phyloP scores from a whole-genome alignment of 768 basidiomycete genomes.

The Mrakia gelida region DNA sequence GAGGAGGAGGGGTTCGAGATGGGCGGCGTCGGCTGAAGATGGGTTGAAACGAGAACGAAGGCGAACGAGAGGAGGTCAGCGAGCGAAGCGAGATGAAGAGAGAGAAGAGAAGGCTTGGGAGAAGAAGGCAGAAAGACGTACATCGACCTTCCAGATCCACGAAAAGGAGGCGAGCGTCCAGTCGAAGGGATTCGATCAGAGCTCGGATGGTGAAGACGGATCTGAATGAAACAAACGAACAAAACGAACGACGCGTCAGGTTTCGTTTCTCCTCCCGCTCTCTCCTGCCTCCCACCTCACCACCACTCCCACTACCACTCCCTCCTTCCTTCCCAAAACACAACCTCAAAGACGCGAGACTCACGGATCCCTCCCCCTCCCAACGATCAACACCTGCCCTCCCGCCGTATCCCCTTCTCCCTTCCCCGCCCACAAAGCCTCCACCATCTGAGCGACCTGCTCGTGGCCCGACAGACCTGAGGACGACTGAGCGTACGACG shows the following conservation, averaged over 20 bases:
- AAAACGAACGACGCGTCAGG: neutral
- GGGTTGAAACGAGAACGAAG: too few relatives aligned
- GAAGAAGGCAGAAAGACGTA: neutral
- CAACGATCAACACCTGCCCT: slow-evolving; percentile 7
- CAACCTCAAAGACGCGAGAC: neutral
- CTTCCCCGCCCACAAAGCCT: slow-evolving; percentile 4
- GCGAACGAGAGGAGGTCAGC: neutral
- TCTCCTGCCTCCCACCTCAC: too few relatives aligned
- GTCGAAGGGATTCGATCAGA: neutral
- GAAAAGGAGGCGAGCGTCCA: neutral
- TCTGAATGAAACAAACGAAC: neutral
- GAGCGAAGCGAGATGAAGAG: neutral
- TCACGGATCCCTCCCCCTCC: slow-evolving; percentile 7
- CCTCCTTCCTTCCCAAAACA: neutral
- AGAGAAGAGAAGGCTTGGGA: neutral
- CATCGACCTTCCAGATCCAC: neutral
- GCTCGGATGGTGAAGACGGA: slow-evolving; percentile 8
- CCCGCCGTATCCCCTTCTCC: neutral
- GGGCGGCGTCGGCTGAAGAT: neutral
- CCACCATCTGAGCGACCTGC: slow-evolving; percentile 12
- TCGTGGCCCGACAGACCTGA: neutral
- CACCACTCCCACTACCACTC: neutral
- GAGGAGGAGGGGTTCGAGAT: neutral
- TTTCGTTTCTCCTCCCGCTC: too few relatives aligned
- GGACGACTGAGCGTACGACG: neutral